Percentiles rank a stretch among this genome's conserved stretches.
Conservation (phyloP, 2,329 filamentous ascomycete genomes). For the Nothomitra cinnamomea region DNA sequence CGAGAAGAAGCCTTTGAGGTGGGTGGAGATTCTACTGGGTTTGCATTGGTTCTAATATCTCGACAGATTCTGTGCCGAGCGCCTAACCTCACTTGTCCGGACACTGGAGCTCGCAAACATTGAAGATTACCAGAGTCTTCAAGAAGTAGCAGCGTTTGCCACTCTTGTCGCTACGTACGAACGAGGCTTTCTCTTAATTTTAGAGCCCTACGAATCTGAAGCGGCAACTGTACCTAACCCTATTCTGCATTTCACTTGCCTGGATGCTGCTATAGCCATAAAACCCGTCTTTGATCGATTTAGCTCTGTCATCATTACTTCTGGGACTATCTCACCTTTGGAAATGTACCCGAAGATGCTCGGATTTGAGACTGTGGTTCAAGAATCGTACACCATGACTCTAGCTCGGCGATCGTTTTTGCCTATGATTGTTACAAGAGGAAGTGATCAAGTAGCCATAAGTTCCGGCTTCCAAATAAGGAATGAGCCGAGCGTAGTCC, state of each 20-base stretch:
- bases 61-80: constrained; percentile 71
- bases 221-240: constrained; percentile 91
- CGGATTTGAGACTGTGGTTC: constrained; percentile 76
- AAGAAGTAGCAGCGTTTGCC: constrained; percentile 95
- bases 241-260: constrained; percentile 88
- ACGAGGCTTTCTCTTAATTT: constrained; percentile 83
- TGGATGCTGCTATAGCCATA: constrained; percentile 95
- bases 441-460: constrained; percentile 82
- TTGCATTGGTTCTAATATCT: constrained; percentile 3
- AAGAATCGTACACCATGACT: constrained; percentile 96
- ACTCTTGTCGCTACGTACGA: constrained; percentile 94
- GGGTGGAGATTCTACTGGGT: background rate
- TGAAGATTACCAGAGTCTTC: constrained; percentile 90
- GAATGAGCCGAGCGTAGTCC: constrained; percentile 89
- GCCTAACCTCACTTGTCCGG: constrained; percentile 81
- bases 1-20: constrained; percentile 75
- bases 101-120: constrained; percentile 95
- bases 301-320: constrained; percentile 95
- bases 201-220: constrained; percentile 95
- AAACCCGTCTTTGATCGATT: constrained; percentile 96
- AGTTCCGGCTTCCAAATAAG: constrained; percentile 90
- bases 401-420: constrained; percentile 87
- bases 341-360: constrained; percentile 99
- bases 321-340: constrained; percentile 85
- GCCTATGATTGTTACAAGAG: constrained; percentile 92